Base-by-base conservation (phyloP, 495 filamentous ascomycete species). In the Gamarada debralockiae region DNA sequence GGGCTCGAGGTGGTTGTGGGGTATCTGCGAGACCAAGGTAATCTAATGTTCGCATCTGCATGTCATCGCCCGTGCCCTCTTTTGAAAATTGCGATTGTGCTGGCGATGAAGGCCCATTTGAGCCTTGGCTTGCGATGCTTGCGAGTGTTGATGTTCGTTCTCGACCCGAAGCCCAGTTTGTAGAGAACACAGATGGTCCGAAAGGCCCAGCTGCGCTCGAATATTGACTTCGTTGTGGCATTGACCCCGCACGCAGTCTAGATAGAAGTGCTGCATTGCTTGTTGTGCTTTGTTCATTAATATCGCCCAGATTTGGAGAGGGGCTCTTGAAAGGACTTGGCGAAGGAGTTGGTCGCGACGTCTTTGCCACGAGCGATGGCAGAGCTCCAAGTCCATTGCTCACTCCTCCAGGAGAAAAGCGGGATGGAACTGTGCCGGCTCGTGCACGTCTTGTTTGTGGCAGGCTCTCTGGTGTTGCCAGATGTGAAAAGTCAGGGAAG, bases 1-100 rank as follows among this genome's bases (percentile, higher is more conserved):
- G 82, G 47, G 87, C 83, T 45, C 83, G 82, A 55, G 82, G 70
- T 45, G 88, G 88, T 64, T 93, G 90, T 17, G 93, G 93, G 33
- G 92, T 97, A 66, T 97, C 93, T 3, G 90, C 92, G 51, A 98
- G 77, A 37, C 93, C 93, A 61, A 98, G 79, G 62, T 97, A 98
- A 58, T 98, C 93, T 66, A 98, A 74, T 31, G 95, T 98, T 61
- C 87, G 88, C 62, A 96, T 91, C 66, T 82, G 79, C 59, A 82
- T 80, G 68, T 97, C 92, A 63, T 96, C 92, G 18, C 80, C 81
- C 15, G 84, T 75, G n/a, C 90, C 90, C 63, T 96, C 92, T 52
- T 85, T 80, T 4, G 91, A 95, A 63, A 92, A 95, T 3, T 89
- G 86, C 13, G 92, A 96, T 51, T 91, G 87, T 23, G 87, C 83